These are phyloP conservation scores for Botrytis medusae DNA, from an alignment of 2,329 filamentous ascomycete genomes.

Conservation along the genomic window DNA sequence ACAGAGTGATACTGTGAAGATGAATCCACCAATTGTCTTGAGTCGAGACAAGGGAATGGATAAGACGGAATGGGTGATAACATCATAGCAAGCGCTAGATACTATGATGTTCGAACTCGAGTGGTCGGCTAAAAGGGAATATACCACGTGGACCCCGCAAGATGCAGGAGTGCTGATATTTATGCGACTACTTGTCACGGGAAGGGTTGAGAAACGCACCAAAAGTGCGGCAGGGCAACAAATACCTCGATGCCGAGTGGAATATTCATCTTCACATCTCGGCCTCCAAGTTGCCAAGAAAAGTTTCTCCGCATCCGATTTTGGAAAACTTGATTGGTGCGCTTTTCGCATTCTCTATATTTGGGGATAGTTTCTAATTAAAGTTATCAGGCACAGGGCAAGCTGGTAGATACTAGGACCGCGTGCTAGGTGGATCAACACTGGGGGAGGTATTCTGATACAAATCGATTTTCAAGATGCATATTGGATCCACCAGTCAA, in stretches of 20 bases:
- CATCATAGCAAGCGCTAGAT: not conserved
- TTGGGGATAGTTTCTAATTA: not conserved
- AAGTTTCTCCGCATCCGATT: not conserved
- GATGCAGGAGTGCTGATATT: not conserved
- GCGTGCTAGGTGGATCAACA: not conserved
- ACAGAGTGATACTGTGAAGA: not conserved
- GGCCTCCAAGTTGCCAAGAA: not conserved
- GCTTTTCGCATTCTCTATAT: not conserved
- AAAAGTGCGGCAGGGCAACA: not conserved
- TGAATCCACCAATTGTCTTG: conserved; percentile 1
- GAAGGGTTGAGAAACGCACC: not conserved
- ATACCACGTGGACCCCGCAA: not conserved
- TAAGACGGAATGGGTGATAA: not conserved
- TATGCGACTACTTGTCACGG: not conserved
- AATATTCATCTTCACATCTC: not conserved
- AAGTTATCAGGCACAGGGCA: not conserved
- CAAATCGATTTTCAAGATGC: not conserved
- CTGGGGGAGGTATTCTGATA: not conserved
- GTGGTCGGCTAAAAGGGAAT: not conserved
- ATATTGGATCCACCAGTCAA: not conserved
- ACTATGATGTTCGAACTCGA: too few species aligned
- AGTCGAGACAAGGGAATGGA: not conserved
- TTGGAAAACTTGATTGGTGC: not conserved
- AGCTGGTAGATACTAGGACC: not conserved
- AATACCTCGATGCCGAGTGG: not conserved